phyloP scores from a whole-genome alignment of 192 early-diverging fungal genomes.

The Coemansia sp. region DNA sequence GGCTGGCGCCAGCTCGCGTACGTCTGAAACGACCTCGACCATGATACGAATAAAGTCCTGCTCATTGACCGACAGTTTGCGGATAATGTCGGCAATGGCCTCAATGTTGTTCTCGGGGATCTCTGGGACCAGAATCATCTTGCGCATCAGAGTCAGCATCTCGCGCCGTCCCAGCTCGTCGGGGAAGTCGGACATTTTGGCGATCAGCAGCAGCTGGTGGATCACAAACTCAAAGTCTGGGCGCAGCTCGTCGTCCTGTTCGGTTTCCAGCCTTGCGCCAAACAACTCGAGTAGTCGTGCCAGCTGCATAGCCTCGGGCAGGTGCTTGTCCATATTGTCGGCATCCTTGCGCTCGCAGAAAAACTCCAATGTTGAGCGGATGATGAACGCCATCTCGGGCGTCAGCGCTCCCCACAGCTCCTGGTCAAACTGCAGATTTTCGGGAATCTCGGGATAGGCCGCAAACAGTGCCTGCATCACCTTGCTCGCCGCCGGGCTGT shows the following conservation, averaged over 20 bases:
- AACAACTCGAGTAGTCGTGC: conserved; percentile 46
- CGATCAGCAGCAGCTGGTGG: conserved; percentile 67
- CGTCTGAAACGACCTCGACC: conserved; percentile 77
- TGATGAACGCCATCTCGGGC: conserved; percentile 54
- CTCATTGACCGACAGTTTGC: conserved; percentile 71
- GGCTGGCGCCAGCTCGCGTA: conserved; percentile 53
- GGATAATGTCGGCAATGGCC: conserved; percentile 72
- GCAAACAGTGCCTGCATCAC: conserved; percentile 62
- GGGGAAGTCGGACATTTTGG: conserved; percentile 72
- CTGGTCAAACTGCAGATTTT: conserved; percentile 55
- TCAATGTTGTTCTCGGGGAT: conserved; percentile 73
- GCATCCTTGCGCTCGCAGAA: conserved; percentile 53
- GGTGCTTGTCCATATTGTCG: conserved; percentile 58
- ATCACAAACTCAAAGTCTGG: conserved; percentile 51
- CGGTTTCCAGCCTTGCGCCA: conserved; percentile 40
- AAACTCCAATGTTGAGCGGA: conserved; percentile 43
- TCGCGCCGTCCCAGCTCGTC: conserved; percentile 85
- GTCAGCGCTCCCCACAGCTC: conserved; percentile 55
- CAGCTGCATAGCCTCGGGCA: conserved; percentile 65
- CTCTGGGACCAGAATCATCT: conserved; percentile 71
- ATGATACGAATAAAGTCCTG: conserved; percentile 84
- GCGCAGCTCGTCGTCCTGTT: conserved; percentile 41
- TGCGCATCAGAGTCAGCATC: conserved; percentile 72
- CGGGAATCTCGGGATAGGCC: conserved; percentile 62
- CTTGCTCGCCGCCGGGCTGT: conserved; percentile 60